These are phyloP conservation scores for Fusarium sp. DNA, from an alignment of 2,329 filamentous ascomycete genomes.

Conservation along the genomic window DNA sequence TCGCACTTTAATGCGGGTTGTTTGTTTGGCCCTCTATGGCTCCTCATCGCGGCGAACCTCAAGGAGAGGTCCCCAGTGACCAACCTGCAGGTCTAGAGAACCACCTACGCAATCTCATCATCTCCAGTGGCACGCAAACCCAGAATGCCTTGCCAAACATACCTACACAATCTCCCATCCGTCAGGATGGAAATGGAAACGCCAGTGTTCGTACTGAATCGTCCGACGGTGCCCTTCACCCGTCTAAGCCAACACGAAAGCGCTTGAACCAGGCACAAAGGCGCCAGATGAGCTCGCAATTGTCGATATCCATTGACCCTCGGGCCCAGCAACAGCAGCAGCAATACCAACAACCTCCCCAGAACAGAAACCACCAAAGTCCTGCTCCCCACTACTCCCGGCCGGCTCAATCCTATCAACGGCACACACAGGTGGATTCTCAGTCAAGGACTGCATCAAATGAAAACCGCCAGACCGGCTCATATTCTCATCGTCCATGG, in stretches of 20 bases:
- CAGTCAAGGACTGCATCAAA: slow-evolving; percentile 34
- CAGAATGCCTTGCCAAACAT: slow-evolving; percentile 19
- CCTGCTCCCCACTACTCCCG: slow-evolving; percentile 49
- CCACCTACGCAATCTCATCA: slow-evolving; percentile 70
- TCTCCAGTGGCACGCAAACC: slow-evolving; percentile 61
- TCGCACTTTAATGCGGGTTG: not conserved
- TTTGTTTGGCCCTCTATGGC: slow-evolving; percentile 14
- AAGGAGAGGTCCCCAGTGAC: slow-evolving; percentile 8
- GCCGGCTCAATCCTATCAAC: slow-evolving; percentile 42
- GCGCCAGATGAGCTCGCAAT: slow-evolving; percentile 71
- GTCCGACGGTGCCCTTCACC: slow-evolving; percentile 22
- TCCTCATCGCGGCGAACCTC: slow-evolving; percentile 20
- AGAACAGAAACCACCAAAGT: slow-evolving; percentile 51
- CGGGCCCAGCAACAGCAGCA: slow-evolving; percentile 51
- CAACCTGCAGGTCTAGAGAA: slow-evolving; percentile 62
- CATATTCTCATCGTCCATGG: slow-evolving; percentile 42
- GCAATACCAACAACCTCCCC: slow-evolving; percentile 36
- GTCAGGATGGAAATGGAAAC: slow-evolving; percentile 1
- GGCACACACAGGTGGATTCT: slow-evolving; percentile 42
- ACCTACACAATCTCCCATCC: slow-evolving; percentile 12
- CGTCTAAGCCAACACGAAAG: slow-evolving; percentile 57
- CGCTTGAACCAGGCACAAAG: slow-evolving; percentile 74
- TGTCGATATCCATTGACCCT: slow-evolving; percentile 68
- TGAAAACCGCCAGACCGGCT: slow-evolving; percentile 31
- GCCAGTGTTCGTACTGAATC: not conserved